Conservation (phyloP, 2,329 filamentous ascomycete genomes). For the Mycosphaerella sp. region DNA sequence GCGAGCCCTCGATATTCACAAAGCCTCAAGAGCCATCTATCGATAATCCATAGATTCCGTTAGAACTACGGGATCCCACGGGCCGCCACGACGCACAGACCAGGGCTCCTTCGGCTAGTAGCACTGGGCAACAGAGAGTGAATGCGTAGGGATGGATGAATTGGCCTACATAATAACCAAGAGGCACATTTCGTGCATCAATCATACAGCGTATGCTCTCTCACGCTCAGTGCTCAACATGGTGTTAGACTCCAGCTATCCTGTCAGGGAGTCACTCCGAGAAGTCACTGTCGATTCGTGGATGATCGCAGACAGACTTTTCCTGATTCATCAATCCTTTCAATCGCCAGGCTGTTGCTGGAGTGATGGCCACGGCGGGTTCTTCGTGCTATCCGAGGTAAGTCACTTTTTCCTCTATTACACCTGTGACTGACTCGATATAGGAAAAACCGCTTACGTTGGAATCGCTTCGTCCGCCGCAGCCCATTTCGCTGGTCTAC, state of each 20-base stretch:
- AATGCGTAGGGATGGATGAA: neutral
- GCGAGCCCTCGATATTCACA: no score
- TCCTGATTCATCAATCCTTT: neutral
- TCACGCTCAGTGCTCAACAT: neutral
- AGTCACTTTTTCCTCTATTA: neutral
- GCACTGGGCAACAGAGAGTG: neutral
- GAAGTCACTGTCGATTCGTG: neutral
- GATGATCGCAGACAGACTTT: neutral
- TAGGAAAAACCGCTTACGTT: neutral
- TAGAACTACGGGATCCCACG: neutral
- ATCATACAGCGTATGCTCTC: no score
- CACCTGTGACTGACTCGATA: neutral
- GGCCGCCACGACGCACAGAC: neutral
- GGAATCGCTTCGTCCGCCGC: neutral
- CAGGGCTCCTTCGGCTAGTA: neutral
- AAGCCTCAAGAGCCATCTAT: no score
- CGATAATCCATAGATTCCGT: neutral
- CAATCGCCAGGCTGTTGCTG: neutral
- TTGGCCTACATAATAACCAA: neutral
- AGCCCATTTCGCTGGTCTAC: constrained; percentile 1
- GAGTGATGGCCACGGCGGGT: neutral
- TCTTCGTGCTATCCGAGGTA: neutral
- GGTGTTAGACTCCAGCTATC: neutral
- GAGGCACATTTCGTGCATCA: no score
- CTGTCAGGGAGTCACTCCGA: neutral